These are phyloP conservation scores for Graphilbum sp. DNA, from an alignment of 2,329 filamentous ascomycete genomes.

Conservation along the genomic window DNA sequence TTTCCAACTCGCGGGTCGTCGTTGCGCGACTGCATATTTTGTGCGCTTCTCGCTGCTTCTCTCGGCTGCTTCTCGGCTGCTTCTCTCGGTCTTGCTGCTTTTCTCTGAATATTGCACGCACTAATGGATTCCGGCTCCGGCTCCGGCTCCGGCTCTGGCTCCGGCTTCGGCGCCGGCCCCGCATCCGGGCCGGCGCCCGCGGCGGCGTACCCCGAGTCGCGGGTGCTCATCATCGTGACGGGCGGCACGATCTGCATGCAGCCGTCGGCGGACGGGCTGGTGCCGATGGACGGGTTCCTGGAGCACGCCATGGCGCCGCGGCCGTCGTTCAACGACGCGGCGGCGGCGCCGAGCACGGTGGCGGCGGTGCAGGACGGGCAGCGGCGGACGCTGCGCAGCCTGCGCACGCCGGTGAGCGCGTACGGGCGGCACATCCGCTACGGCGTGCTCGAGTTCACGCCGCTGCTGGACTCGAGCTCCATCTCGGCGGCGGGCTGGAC, in stretches of 20 bases:
- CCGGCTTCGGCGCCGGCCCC: too few species aligned
- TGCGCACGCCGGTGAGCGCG: constrained; percentile 65
- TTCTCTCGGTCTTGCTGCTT: too few species aligned
- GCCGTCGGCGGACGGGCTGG: constrained; percentile 59
- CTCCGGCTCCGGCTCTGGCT: too few species aligned
- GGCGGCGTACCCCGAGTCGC: constrained; percentile 47
- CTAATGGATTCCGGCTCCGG: too few species aligned
- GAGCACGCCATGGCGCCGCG: constrained; percentile 67
- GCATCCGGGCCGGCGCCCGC: too few species aligned
- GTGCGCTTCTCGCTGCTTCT: too few species aligned
- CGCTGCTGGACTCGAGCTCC: constrained; percentile 75
- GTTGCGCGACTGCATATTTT: too few species aligned
- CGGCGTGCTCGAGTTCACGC: constrained; percentile 67
- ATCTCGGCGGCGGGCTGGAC: constrained; percentile 80
- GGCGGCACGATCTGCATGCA: constrained; percentile 88
- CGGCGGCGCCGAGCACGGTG: constrained; percentile 32
- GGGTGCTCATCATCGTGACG: constrained; percentile 81
- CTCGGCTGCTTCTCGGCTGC: too few species aligned
- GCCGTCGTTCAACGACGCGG: constrained; percentile 72
- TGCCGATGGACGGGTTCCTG: constrained; percentile 67
- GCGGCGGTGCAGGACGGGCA: constrained; percentile 34
- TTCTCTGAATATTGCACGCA: too few species aligned
- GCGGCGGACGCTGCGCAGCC: constrained; percentile 40
- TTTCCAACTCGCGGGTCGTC: too few species aligned
- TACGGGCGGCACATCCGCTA: constrained; percentile 74